Evolutionary conservation across 495 filamentous ascomycete species (phyloP).

Genomic region (Chaetomidium leptoderma): DNA sequence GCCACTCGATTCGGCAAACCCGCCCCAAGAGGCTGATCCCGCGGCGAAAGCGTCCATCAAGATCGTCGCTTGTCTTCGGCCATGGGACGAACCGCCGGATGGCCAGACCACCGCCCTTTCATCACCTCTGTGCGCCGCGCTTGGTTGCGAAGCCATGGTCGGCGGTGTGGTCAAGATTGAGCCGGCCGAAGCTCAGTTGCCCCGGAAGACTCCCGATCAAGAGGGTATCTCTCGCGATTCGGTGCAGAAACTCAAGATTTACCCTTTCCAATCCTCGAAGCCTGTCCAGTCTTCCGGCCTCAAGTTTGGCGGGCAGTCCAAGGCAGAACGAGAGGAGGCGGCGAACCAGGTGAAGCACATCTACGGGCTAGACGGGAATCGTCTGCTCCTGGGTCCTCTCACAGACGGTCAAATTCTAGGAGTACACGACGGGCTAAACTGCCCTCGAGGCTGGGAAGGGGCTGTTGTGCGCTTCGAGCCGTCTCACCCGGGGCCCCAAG

Average conservation of each 20-base stretch:
- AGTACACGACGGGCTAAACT: conserved; percentile 36
- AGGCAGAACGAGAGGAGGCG: conserved; percentile 66
- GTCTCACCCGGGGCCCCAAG: conserved; percentile 37
- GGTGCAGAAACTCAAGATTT: conserved; percentile 61
- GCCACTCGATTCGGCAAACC: conserved; percentile 68
- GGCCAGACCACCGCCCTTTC: conserved; percentile 73
- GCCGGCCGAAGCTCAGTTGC: conserved; percentile 43
- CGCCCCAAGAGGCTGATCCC: conserved; percentile 56
- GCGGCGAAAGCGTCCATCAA: conserved; percentile 60
- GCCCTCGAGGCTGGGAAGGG: conserved; percentile 57
- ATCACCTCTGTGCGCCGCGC: conserved; percentile 62
- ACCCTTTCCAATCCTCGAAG: conserved; percentile 62
- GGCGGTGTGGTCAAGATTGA: conserved; percentile 87
- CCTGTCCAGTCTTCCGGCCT: conserved; percentile 58
- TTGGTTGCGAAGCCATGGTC: conserved; percentile 67
- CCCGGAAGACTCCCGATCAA: conserved; percentile 29
- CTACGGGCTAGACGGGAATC: conserved; percentile 52
- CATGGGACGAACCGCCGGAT: conserved; percentile 87
- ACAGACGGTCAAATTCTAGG: conserved; percentile 81
- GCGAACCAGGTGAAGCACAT: conserved; percentile 52
- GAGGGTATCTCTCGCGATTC: conserved; percentile 30
- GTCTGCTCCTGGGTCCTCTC: conserved; percentile 76
- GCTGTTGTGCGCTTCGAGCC: conserved; percentile 75
- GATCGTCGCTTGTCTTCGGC: conserved; percentile 66
- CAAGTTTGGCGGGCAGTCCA: conserved; percentile 85